Evolutionary conservation across 345 rosid species (phyloP), one percentile per base, ranked within the genome.

Genomic region (Citrus medica): DNA sequence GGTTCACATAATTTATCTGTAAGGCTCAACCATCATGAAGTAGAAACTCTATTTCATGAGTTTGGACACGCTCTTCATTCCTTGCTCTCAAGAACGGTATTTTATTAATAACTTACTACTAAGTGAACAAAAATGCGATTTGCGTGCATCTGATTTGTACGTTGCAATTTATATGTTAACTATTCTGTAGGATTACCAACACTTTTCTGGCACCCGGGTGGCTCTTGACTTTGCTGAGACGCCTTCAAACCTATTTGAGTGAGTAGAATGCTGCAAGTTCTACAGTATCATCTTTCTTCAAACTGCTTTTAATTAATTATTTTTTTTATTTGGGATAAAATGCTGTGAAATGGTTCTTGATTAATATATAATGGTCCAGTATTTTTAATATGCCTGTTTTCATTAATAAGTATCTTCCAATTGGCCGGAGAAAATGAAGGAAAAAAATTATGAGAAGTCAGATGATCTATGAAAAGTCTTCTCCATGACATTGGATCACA

Each of bases 21-120:
- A 73, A 86, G 85, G 82, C 99, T 96, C 78, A 94, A 90, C 82
- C 99, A 93, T 71, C 82, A 86, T 59, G 99, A 96, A 85, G 86
- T 96, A 73, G 98, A 94, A 87, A 95, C 94, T 74, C 82, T 96
- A 76, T 96, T 96, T 83, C 99, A 96, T 79, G 99, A 96, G 86
- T 96, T 94, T 77, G 98, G 99, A 48, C 99, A 96, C 75, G 96
- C 99, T 58, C 97, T 96, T 65, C 98, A 96, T 82, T 88, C 97
- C 69, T 84, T 96, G 71, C 90, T 96, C 73, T 96, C 98, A 27
- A 88, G 98, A 91, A 96, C 99, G 87, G 98, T 95, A 84, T 69
- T 67, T 9, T 81, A 30, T 79, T 79, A 38, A 70, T 75, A 35
- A 71, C 79, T 79, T 32, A 25, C 56, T 63, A 6, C 33, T 21